Percentiles rank a stretch among this genome's conserved stretches.
phyloP scores from a whole-genome alignment of 2,329 filamentous ascomycete genomes.

The Verticillium klebahnii region DNA sequence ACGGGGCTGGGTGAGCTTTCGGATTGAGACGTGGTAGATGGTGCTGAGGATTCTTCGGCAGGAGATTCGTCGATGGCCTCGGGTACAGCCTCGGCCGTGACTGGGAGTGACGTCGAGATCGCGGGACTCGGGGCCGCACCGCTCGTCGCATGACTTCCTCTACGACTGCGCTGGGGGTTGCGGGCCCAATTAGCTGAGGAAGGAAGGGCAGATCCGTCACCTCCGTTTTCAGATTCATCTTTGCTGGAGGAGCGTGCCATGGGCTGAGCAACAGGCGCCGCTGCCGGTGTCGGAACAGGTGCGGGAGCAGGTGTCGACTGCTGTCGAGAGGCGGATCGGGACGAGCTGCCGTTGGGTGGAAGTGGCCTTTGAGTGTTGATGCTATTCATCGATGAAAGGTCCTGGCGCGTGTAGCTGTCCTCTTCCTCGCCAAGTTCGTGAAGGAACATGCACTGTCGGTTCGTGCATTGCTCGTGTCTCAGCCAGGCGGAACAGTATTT shows the following conservation, averaged over 20 bases:
- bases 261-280: constrained; percentile 38
- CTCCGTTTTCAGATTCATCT: constrained; percentile 66
- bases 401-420: constrained; percentile 91
- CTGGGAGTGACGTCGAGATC: constrained; percentile 55
- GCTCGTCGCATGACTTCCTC: constrained; percentile 76
- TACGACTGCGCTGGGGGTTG: constrained; percentile 61
- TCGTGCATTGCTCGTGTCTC: constrained; percentile 89
- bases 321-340: constrained; percentile 49
- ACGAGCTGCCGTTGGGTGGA: constrained; percentile 44
- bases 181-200: constrained; percentile 92
- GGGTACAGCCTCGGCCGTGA: constrained; percentile 43
- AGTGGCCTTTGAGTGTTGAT: constrained; percentile 73
- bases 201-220: constrained; percentile 83
- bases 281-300: constrained; percentile 9
- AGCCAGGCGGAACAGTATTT: constrained; percentile 99
- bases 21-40: background rate
- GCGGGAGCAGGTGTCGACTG: constrained; percentile 34
- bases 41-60: constrained; percentile 17
- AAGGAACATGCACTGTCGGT: constrained; percentile 95
- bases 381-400: constrained; percentile 91
- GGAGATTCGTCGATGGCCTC: constrained; percentile 33
- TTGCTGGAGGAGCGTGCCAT: constrained; percentile 77
- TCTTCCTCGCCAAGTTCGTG: constrained; percentile 98
- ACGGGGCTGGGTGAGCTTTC: background rate
- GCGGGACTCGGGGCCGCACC: constrained; percentile 79